A percentile compares a stretch with the other conserved stretches of the same genome.
phyloP scores from a whole-genome alignment of 805 yeast genomes.

The Pichia phayaonensis region DNA sequence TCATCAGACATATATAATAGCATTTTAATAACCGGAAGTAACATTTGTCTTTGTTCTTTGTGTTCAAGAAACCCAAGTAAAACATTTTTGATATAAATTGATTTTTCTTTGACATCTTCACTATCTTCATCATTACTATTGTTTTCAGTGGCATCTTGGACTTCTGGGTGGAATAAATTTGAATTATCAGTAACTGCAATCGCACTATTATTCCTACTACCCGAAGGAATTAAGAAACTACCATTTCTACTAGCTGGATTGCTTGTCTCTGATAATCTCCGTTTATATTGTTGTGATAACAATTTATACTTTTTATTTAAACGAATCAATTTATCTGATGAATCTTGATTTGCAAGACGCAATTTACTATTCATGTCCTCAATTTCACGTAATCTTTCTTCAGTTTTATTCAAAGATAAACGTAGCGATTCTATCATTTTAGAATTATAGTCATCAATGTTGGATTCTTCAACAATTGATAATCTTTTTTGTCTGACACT shows the following conservation, averaged over 20 bases:
- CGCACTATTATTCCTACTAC: conserved; percentile 13
- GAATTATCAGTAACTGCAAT: neutral
- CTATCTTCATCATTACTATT: conserved; percentile 13
- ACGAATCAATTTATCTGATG: conserved; percentile 59
- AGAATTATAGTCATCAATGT: conserved; percentile 9
- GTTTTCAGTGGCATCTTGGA: neutral
- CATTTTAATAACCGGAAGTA: conserved; percentile 79
- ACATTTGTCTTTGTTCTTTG: conserved; percentile 79
- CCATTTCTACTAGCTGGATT: conserved; percentile 15
- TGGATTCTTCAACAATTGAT: neutral
- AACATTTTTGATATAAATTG: conserved; percentile 82
- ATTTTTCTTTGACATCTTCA: conserved; percentile 36
- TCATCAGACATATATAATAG: conserved; percentile 57
- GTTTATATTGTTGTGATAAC: conserved; percentile 49
- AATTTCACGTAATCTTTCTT: conserved; percentile 44
- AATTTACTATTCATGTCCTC: conserved; percentile 48
- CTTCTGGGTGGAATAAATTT: neutral
- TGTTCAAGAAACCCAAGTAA: conserved; percentile 87
- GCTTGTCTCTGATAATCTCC: conserved; percentile 18
- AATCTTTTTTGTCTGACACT: neutral
- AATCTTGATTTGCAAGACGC: conserved; percentile 57
- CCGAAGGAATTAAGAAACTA: neutral
- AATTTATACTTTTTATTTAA: conserved; percentile 62
- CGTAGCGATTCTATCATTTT: conserved; percentile 37
- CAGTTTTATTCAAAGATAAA: conserved; percentile 43